Conservation (phyloP, 2,329 filamentous ascomycete genomes). For the Byssothecium circinans region DNA sequence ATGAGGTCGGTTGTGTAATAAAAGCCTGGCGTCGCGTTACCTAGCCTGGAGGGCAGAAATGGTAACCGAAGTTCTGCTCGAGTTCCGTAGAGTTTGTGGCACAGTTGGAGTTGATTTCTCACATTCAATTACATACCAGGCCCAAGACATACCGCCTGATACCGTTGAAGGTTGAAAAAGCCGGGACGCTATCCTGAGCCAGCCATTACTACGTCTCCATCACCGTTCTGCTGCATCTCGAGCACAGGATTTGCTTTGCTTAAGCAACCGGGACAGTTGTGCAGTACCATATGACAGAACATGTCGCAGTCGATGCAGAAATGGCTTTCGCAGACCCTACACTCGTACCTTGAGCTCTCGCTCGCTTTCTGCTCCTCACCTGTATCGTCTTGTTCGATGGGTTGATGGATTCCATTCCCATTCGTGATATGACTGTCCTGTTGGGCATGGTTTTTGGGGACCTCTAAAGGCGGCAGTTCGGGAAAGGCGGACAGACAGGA, state of each 20-base stretch:
- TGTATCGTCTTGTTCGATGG: constrained; percentile 27
- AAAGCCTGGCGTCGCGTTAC: no score
- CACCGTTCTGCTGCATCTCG: constrained; percentile 11
- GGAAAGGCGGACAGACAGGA: constrained; percentile 78
- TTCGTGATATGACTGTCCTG: constrained; percentile 8
- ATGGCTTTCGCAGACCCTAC: constrained; percentile 81
- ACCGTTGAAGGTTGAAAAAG: neutral
- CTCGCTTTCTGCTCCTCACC: constrained; percentile 57
- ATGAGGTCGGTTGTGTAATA: no score
- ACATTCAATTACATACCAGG: neutral
- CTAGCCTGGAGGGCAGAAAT: neutral
- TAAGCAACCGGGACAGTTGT: constrained; percentile 93
- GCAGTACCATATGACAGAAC: constrained; percentile 88
- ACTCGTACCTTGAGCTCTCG: constrained; percentile 86
- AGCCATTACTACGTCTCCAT: constrained; percentile 35
- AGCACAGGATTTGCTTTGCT: constrained; percentile 33
- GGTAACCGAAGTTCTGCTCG: neutral
- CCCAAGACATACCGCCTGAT: neutral
- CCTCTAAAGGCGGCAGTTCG: constrained; percentile 17
- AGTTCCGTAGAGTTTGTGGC: neutral
- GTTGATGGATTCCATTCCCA: constrained; percentile 10
- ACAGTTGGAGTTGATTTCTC: neutral
- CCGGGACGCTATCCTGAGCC: constrained; percentile 3
- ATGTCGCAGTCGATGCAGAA: constrained; percentile 99
- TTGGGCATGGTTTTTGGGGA: neutral